Percentiles rank a stretch among this genome's conserved stretches.
phyloP scores from a whole-genome alignment of 1,284 basidiomycete genomes.

The Naganishia cerealis region DNA sequence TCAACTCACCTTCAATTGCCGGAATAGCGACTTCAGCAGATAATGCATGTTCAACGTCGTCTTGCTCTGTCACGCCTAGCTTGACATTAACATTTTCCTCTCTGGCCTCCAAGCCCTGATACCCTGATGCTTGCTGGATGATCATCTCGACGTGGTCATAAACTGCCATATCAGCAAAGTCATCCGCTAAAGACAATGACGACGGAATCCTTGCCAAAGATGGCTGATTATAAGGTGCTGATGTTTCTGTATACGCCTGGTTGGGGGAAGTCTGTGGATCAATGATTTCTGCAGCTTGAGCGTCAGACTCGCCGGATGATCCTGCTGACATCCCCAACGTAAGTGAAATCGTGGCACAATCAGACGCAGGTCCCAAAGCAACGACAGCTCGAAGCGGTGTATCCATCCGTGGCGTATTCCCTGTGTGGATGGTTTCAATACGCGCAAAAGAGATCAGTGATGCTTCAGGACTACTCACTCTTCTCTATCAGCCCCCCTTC shows the following conservation, averaged over 20 bases:
- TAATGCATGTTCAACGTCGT: background rate
- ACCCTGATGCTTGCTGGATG: background rate
- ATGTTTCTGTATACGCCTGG: background rate
- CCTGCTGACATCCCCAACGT: background rate
- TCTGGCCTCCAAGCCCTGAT: background rate
- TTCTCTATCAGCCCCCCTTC: conserved; percentile 18
- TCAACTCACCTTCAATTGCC: conserved; percentile 3
- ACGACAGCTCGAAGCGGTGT: conserved; percentile 8
- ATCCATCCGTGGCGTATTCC: background rate
- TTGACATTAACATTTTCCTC: background rate
- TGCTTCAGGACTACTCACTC: background rate
- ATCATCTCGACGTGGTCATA: background rate
- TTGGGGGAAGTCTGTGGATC: background rate
- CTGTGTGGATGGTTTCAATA: background rate
- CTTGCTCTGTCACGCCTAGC: background rate
- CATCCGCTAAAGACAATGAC: background rate
- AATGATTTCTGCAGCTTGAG: background rate
- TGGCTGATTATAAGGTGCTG: background rate
- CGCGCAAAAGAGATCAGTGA: background rate
- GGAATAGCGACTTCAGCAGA: background rate
- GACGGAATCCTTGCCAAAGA: background rate
- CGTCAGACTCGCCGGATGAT: background rate
- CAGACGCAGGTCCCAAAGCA: background rate
- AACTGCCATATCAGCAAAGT: background rate
- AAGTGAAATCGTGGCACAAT: background rate